A percentile compares a stretch with the other conserved stretches of the same genome.
These are phyloP conservation scores for Drosera spatulata DNA, from an alignment of 179 eudicot species.

Conservation along the genomic window DNA sequence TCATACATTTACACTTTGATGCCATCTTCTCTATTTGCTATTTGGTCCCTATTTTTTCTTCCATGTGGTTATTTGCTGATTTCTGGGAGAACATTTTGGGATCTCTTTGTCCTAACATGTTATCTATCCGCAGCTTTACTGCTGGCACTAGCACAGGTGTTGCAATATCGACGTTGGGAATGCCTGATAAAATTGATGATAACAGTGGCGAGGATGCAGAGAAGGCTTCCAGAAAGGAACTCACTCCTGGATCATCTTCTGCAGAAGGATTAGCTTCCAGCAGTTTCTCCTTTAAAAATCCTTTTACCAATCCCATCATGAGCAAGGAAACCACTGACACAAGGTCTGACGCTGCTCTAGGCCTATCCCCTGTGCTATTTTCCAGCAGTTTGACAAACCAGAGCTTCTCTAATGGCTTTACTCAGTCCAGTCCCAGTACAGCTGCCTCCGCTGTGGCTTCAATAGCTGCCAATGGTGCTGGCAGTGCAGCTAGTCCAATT, in stretches of 20 bases:
- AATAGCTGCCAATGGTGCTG: slow-evolving; percentile 7
- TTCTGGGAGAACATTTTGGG: too few species aligned
- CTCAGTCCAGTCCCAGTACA: slow-evolving; percentile 7
- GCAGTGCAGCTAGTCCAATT: slow-evolving; percentile 2
- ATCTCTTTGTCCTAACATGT: too few species aligned
- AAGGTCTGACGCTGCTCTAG: slow-evolving; percentile 11
- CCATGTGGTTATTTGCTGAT: too few species aligned
- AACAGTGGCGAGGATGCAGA: slow-evolving; percentile 7
- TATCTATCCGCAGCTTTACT: slow-evolving; percentile 19
- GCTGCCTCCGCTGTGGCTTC: slow-evolving; percentile 8
- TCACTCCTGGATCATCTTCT: slow-evolving; percentile 11
- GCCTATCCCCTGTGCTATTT: slow-evolving; percentile 12
- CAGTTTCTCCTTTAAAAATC: slow-evolving; percentile 11
- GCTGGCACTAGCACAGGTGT: slow-evolving; percentile 12
- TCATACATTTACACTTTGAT: too few species aligned
- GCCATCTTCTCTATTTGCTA: too few species aligned
- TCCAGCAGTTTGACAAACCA: slow-evolving; percentile 12
- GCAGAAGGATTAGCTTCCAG: slow-evolving; percentile 12
- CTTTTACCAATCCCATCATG: slow-evolving; percentile 9
- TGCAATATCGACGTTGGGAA: slow-evolving; percentile 7
- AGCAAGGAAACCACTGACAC: slow-evolving; percentile 27
- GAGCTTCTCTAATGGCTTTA: slow-evolving; percentile 15
- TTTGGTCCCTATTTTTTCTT: too few species aligned
- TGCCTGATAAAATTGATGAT: slow-evolving; percentile 14
- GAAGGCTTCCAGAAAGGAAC: slow-evolving; percentile 15